Evolutionary conservation across 139 green algal species (phyloP).

Genomic region (Chlamydomonas urium): DNA sequence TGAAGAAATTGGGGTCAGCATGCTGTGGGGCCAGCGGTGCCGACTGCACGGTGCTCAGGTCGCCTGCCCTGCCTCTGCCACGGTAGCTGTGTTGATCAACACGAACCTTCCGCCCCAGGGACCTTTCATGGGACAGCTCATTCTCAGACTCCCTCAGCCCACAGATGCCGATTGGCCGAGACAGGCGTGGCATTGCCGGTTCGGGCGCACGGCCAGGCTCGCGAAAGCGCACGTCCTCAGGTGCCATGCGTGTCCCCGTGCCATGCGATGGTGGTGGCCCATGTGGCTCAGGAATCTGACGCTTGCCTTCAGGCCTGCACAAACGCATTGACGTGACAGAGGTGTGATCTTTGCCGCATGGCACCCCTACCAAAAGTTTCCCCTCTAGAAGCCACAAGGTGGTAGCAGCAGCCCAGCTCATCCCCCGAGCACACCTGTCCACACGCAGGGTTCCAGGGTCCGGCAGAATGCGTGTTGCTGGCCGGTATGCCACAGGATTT

Average conservation of each 20-base stretch:
- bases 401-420: neutral
- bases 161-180: conserved; percentile 21
- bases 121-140: conserved; percentile 28
- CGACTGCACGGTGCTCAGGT: conserved; percentile 27
- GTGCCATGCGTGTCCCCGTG: neutral
- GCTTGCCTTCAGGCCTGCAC: conserved; percentile 32
- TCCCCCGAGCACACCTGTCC: conserved; percentile 24
- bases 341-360: neutral
- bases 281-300: conserved; percentile 29
- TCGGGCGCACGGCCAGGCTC: conserved; percentile 6
- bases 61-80: conserved; percentile 27
- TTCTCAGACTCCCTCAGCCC: conserved; percentile 33
- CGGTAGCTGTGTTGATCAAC: conserved; percentile 30
- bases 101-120: conserved; percentile 34
- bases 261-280: conserved; percentile 20
- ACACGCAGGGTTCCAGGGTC: conserved; percentile 2
- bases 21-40: conserved; percentile 23
- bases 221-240: neutral
- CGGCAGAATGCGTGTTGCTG: conserved; percentile 13
- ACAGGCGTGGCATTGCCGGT: conserved; percentile 26
- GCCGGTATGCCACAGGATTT: conserved; percentile 3
- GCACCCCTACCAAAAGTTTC: neutral
- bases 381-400: neutral
- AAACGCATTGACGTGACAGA: neutral
- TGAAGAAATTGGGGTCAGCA: conserved; percentile 33